Percentiles rank a stretch among this genome's conserved stretches.
Evolutionary conservation across 2,329 filamentous ascomycete genomes (phyloP).

Genomic region (Apiospora aurea): DNA sequence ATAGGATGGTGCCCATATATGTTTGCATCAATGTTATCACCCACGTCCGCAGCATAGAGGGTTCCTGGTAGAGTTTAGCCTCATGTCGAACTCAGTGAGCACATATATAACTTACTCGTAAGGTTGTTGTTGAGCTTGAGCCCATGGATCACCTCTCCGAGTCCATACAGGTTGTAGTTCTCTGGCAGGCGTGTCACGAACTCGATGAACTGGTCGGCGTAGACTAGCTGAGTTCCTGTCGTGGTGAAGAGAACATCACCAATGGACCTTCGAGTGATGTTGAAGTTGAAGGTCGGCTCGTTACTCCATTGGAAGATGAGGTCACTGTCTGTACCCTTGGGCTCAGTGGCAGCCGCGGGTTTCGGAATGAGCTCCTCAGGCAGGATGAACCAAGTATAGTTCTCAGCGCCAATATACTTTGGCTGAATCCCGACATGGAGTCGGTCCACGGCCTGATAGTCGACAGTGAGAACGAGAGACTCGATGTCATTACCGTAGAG

Average conservation of each 20-base stretch:
- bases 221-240: conserved; percentile 68
- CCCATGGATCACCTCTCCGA: conserved; percentile 76
- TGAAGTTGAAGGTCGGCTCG: conserved; percentile 71
- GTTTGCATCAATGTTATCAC: conserved; percentile 70
- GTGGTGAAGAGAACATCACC: conserved; percentile 75
- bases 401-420: conserved; percentile 64
- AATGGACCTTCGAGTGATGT: conserved; percentile 63
- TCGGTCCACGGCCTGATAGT: conserved; percentile 70
- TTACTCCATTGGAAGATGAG: conserved; percentile 61
- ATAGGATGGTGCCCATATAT: conserved; percentile 81
- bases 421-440: conserved; percentile 76
- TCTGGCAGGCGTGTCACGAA: conserved; percentile 71
- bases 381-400: conserved; percentile 72
- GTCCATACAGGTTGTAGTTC: conserved; percentile 77
- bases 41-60: conserved; percentile 70
- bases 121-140: conserved; percentile 76
- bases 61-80: conserved; percentile 43
- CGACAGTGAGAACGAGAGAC: conserved; percentile 69
- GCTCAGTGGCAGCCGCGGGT: conserved; percentile 53
- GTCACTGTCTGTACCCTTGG: conserved; percentile 57
- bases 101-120: conserved; percentile 55
- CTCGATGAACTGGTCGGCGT: conserved; percentile 80
- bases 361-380: conserved; percentile 68
- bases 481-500: conserved; percentile 79
- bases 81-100: background rate